Evolutionary conservation across 2,329 filamentous ascomycete species (phyloP).

Genomic region (Pyrenochaeta sp.): DNA sequence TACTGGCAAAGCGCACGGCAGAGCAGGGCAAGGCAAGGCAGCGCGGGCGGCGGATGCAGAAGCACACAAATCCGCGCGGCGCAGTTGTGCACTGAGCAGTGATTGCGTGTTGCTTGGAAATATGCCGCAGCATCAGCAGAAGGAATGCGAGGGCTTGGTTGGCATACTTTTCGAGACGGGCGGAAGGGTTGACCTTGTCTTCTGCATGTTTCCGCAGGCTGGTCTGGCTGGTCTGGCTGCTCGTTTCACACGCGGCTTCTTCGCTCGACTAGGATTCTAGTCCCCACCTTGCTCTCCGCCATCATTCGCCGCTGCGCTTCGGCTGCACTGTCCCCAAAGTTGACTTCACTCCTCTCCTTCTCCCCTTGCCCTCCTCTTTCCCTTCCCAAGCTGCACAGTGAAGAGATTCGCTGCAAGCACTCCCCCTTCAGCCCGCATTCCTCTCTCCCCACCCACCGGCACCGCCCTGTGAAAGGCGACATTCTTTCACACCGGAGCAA

Average conservation of each 20-base stretch:
- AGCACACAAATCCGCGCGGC: slow-evolving; percentile 1
- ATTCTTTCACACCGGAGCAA: slow-evolving; percentile 35
- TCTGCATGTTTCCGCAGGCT: not conserved
- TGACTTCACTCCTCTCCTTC: slow-evolving; percentile 6
- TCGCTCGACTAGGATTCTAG: slow-evolving; percentile 9
- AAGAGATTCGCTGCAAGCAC: slow-evolving; percentile 2
- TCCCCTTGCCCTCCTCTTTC: slow-evolving; percentile 7
- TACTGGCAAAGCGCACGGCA: too few relatives aligned
- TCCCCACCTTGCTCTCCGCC: slow-evolving; percentile 23
- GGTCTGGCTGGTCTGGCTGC: too few relatives aligned
- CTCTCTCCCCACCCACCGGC: slow-evolving; percentile 7
- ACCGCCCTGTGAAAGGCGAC: slow-evolving; percentile 22
- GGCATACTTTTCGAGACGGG: too few relatives aligned
- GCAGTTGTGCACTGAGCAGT: not conserved
- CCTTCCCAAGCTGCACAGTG: slow-evolving; percentile 7
- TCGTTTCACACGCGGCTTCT: slow-evolving; percentile 9
- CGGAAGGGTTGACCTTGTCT: not conserved
- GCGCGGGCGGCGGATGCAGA: not conserved
- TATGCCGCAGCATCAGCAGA: not conserved
- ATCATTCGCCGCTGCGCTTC: slow-evolving; percentile 33
- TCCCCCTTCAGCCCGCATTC: slow-evolving; percentile 1
- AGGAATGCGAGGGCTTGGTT: not conserved
- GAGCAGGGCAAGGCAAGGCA: not conserved
- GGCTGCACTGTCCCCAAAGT: slow-evolving; percentile 18
- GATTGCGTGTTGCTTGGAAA: slow-evolving; percentile 15